These are phyloP conservation scores for Leccinum arenicola DNA, from an alignment of 768 basidiomycete genomes.

Conservation along the genomic window DNA sequence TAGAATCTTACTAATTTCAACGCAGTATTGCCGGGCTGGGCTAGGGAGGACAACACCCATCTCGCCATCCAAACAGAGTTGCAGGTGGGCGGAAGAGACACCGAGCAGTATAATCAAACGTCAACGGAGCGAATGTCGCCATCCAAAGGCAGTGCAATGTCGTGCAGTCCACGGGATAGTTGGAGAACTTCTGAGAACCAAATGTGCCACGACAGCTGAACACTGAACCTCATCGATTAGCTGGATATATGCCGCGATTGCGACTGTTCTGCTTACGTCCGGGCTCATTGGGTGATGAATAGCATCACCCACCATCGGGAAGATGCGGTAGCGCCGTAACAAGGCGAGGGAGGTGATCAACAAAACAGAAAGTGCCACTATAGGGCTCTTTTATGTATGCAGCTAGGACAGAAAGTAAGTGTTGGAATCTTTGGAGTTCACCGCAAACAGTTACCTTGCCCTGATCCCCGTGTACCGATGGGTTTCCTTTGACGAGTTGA, in stretches of 20 bases:
- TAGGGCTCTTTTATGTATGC: background rate
- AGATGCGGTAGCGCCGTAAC: constrained; percentile 9
- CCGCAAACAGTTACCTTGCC: constrained; percentile 22
- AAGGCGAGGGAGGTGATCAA: background rate
- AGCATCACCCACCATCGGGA: constrained; percentile 24
- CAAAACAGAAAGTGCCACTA: background rate
- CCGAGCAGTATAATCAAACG: background rate
- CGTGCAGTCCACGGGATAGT: constrained; percentile 12
- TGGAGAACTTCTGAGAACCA: background rate
- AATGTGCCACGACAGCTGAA: background rate
- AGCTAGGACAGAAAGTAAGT: constrained; percentile 9
- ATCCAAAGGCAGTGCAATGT: constrained; percentile 26
- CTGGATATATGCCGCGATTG: constrained; percentile 15
- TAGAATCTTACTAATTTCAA: constrained; percentile 7
- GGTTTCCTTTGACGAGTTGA: background rate
- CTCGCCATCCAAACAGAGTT: background rate
- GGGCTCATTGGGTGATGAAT: background rate
- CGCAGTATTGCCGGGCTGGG: background rate
- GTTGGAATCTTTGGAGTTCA: constrained; percentile 2
- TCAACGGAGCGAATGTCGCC: constrained; percentile 3
- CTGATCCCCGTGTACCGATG: constrained; percentile 20
- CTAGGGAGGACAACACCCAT: background rate
- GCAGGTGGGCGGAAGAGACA: background rate
- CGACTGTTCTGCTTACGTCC: constrained; percentile 3
- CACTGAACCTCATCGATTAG: constrained; percentile 10